A percentile compares a stretch with the other conserved stretches of the same genome.
Evolutionary conservation across 2,329 filamentous ascomycete species (phyloP).

Genomic region (Cercospora canescens): DNA sequence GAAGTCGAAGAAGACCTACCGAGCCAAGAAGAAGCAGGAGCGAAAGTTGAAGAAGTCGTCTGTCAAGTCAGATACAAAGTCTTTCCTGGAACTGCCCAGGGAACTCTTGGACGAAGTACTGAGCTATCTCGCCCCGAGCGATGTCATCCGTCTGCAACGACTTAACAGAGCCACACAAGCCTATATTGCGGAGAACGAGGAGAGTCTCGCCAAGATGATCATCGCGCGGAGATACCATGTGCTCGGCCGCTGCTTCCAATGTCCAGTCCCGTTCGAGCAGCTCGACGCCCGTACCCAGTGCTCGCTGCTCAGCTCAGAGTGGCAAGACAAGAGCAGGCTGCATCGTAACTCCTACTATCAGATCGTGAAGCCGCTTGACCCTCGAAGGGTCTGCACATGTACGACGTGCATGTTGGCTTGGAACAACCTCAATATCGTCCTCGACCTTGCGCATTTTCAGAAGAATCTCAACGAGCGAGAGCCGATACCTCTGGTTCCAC

Average conservation of each 20-base stretch:
- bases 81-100: slow-evolving; percentile 52
- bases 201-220: slow-evolving; percentile 46
- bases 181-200: slow-evolving; percentile 49
- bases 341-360: slow-evolving; percentile 56
- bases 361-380: slow-evolving; percentile 52
- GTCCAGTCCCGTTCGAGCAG: slow-evolving; percentile 50
- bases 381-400: slow-evolving; percentile 56
- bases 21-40: slow-evolving; percentile 43
- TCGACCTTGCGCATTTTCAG: slow-evolving; percentile 62
- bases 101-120: slow-evolving; percentile 55
- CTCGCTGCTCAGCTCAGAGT: slow-evolving; percentile 43
- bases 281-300: slow-evolving; percentile 27
- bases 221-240: slow-evolving; percentile 51
- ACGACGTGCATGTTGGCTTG: slow-evolving; percentile 58
- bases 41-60: slow-evolving; percentile 35
- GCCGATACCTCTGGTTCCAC: slow-evolving; percentile 54
- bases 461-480: slow-evolving; percentile 50
- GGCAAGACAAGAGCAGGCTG: slow-evolving; percentile 47
- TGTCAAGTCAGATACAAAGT: slow-evolving; percentile 35
- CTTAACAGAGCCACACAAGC: slow-evolving; percentile 44
- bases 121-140: slow-evolving; percentile 50
- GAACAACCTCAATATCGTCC: slow-evolving; percentile 55
- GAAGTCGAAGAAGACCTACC: slow-evolving; percentile 55
- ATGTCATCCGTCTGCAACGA: slow-evolving; percentile 50
- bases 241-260: slow-evolving; percentile 53